Percentiles rank a stretch among this genome's conserved stretches.
These are phyloP conservation scores for Lophium mytilinum DNA, from an alignment of 495 filamentous ascomycete genomes.

Conservation along the genomic window DNA sequence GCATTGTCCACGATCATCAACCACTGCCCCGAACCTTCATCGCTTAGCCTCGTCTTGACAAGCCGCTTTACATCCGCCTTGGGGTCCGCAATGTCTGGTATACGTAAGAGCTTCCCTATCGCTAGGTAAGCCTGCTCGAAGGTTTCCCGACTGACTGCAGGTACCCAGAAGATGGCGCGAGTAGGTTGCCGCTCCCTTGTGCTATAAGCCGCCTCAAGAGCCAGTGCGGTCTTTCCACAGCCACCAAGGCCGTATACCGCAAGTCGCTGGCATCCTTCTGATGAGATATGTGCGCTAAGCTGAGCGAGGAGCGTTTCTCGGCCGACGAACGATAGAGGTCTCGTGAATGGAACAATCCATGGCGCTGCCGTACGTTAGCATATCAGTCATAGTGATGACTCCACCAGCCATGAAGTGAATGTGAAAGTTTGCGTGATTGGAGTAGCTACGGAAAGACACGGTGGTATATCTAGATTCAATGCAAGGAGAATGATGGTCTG, in stretches of 20 bases:
- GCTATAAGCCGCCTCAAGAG: not conserved
- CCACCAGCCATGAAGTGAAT: no score
- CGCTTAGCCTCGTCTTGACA: conserved; percentile 1
- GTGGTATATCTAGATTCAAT: no score
- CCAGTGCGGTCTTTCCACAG: not conserved
- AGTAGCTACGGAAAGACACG: no score
- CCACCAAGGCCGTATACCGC: not conserved
- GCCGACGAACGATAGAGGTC: no score
- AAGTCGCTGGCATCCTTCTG: no score
- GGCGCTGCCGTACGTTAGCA: no score
- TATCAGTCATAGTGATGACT: no score
- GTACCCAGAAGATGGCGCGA: not conserved
- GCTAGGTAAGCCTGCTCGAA: not conserved
- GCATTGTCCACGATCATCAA: conserved; percentile 19
- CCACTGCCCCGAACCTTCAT: conserved; percentile 1
- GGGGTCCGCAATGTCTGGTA: not conserved
- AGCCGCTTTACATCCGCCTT: conserved; percentile 4
- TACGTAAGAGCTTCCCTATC: not conserved
- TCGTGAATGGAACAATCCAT: no score
- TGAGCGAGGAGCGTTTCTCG: no score
- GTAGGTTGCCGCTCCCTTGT: not conserved
- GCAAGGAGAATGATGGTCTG: no score
- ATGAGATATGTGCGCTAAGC: no score
- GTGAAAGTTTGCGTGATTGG: no score
- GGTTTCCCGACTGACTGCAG: not conserved